A percentile compares a stretch with the other conserved stretches of the same genome.
Conservation (phyloP, 495 filamentous ascomycete species). For the Penicillium simplicissimum region DNA sequence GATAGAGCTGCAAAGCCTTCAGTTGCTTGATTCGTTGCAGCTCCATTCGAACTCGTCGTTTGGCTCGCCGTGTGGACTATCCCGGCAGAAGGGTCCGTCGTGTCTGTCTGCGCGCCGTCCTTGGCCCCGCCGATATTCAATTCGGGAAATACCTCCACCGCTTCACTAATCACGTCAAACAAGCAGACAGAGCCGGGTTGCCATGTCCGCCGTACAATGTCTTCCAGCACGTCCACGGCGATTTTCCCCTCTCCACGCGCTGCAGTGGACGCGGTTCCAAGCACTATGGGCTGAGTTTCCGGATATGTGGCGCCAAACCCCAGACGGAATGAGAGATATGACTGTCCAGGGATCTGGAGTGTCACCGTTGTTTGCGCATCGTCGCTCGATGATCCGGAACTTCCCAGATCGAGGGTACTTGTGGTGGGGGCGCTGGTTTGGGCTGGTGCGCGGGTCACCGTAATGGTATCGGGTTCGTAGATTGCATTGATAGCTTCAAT, state of each 20-base stretch:
- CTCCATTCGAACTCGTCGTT: conserved; percentile 11
- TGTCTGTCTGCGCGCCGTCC: conserved; percentile 10
- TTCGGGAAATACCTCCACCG: conserved; percentile 45
- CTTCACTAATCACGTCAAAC: conserved; percentile 77
- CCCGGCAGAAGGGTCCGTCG: conserved; percentile 3
- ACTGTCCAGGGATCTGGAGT: conserved; percentile 44
- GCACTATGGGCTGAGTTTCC: conserved; percentile 61
- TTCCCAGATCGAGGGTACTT: conserved; percentile 45
- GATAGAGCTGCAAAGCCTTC: conserved; percentile 32
- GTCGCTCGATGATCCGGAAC: conserved; percentile 17
- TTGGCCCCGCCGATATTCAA: conserved; percentile 43
- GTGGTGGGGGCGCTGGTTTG: conserved; percentile 37
- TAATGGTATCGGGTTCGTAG: conserved; percentile 71
- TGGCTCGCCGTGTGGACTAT: conserved; percentile 20
- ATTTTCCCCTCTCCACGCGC: conserved; percentile 65
- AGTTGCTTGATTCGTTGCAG: conserved; percentile 7
- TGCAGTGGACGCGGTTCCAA: conserved; percentile 59
- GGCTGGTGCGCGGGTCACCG: conserved; percentile 41
- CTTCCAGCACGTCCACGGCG: conserved; percentile 63
- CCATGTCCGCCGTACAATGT: conserved; percentile 65
- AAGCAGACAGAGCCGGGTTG: conserved; percentile 77
- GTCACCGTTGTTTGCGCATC: conserved; percentile 35
- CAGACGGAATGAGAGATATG: conserved; percentile 57
- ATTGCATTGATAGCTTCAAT: conserved; percentile 91
- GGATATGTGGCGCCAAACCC: conserved; percentile 76